Percentiles rank a stretch among this genome's conserved stretches.
Evolutionary conservation across 2,329 filamentous ascomycete genomes (phyloP).

Genomic region (Hymenoscyphus salicellus): DNA sequence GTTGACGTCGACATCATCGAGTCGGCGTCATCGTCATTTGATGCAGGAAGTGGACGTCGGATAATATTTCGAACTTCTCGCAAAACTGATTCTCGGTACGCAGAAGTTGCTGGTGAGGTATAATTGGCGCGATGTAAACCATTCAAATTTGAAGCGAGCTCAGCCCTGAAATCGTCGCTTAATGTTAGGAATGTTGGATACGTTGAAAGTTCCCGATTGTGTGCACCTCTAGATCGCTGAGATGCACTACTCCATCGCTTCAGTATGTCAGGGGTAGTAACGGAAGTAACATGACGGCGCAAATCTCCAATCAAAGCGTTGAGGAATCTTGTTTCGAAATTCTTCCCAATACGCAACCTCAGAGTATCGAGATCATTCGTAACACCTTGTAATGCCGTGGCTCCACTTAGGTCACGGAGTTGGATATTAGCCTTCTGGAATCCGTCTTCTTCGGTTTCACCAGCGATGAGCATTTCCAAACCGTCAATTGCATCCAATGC

Average conservation of each 20-base stretch:
- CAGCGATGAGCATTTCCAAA: conserved; percentile 76
- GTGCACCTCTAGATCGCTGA: conserved; percentile 65
- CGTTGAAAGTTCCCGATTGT: conserved; percentile 62
- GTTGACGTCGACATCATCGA: conserved; percentile 86
- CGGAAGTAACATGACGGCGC: conserved; percentile 71
- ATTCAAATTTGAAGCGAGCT: conserved; percentile 67
- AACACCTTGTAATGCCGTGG: conserved; percentile 77
- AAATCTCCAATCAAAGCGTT: conserved; percentile 76
- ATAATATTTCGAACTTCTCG: conserved; percentile 86
- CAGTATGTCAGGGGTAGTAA: conserved; percentile 70
- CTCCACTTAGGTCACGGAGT: conserved; percentile 68
- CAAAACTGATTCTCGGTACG: conserved; percentile 79
- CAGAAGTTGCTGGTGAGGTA: conserved; percentile 74
- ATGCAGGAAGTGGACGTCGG: conserved; percentile 80
- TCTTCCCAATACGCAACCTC: conserved; percentile 77
- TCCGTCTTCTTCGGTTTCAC: conserved; percentile 48
- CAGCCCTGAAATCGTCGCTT: conserved; percentile 65
- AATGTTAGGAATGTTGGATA: conserved; percentile 77
- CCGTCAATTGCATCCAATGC: conserved; percentile 75
- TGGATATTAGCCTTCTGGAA: conserved; percentile 13
- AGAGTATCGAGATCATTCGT: conserved; percentile 73
- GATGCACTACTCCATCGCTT: conserved; percentile 81
- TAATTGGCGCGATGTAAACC: conserved; percentile 81
- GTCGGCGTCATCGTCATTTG: conserved; percentile 88
- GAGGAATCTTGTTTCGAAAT: conserved; percentile 79